A percentile compares a stretch with the other conserved stretches of the same genome.
Evolutionary conservation across 169 alveolate genomes (phyloP).

Genomic region (Cryptosporidium ubiquitum): DNA sequence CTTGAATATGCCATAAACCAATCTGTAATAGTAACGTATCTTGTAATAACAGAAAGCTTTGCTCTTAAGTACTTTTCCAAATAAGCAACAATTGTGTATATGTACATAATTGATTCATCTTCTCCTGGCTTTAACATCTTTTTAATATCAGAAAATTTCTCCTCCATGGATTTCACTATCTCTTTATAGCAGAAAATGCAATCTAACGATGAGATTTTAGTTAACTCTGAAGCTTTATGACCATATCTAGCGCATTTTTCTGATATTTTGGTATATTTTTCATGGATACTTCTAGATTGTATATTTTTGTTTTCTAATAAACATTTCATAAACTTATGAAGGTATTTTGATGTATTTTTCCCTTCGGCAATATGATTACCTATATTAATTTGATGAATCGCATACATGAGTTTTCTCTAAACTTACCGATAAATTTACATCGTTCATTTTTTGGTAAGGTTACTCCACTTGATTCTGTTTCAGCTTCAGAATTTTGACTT

Average conservation of each 20-base stretch:
- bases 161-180: constrained; percentile 1
- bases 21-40: not conserved
- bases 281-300: not conserved
- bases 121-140: not conserved
- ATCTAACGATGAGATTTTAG: not conserved
- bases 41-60: not conserved
- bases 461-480: not conserved
- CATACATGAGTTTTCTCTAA: not conserved
- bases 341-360: not conserved
- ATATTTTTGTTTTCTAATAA: not conserved
- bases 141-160: not conserved
- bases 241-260: constrained; percentile 19
- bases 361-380: constrained; percentile 14
- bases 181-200: constrained; percentile 42
- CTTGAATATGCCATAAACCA: constrained; percentile 37
- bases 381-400: not conserved
- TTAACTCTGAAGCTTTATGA: not conserved
- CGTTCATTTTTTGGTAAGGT: not conserved
- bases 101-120: not conserved
- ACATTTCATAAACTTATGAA: not conserved
- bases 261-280: not conserved
- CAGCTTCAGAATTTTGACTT: not conserved
- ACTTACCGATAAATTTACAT: constrained; percentile 16
- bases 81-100: not conserved
- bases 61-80: constrained; percentile 11